phyloP scores from a whole-genome alignment of 345 rosid species.

The Cardiospermum halicacabum region DNA sequence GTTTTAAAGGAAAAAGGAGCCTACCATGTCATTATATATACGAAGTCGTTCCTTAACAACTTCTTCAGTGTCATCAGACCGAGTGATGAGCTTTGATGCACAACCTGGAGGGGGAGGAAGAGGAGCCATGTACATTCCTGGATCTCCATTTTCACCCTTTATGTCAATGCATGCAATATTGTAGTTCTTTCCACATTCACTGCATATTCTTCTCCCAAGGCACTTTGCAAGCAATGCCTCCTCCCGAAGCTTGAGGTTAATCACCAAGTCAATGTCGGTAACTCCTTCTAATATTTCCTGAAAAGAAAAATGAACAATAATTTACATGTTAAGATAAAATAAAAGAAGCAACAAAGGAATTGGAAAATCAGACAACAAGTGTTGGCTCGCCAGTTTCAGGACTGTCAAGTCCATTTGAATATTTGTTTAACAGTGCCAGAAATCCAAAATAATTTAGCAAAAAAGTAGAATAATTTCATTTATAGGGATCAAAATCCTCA shows the following conservation, averaged over 20 bases:
- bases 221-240: slow-evolving; percentile 93
- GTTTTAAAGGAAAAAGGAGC: background rate
- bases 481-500: background rate
- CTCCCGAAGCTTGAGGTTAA: slow-evolving; percentile 80
- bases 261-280: slow-evolving; percentile 69
- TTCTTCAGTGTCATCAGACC: slow-evolving; percentile 90
- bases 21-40: slow-evolving; percentile 70
- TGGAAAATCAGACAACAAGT: background rate
- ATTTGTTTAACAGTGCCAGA: background rate
- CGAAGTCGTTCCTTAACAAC: slow-evolving; percentile 83
- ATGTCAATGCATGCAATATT: slow-evolving; percentile 85
- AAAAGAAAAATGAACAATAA: slow-evolving; percentile 15
- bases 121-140: slow-evolving; percentile 89
- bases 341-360: background rate
- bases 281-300: slow-evolving; percentile 96
- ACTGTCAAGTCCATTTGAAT: background rate
- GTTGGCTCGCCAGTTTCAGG: background rate
- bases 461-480: background rate
- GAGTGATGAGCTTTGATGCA: slow-evolving; percentile 71
- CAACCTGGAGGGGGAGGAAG: slow-evolving; percentile 94
- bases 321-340: slow-evolving; percentile 2
- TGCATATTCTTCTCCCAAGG: slow-evolving; percentile 90
- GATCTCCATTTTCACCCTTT: slow-evolving; percentile 68
- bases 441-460: background rate
- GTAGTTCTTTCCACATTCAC: slow-evolving; percentile 85